Base-by-base conservation (phyloP, 2,329 filamentous ascomycete species). In the Hymenoscyphus scutula region DNA sequence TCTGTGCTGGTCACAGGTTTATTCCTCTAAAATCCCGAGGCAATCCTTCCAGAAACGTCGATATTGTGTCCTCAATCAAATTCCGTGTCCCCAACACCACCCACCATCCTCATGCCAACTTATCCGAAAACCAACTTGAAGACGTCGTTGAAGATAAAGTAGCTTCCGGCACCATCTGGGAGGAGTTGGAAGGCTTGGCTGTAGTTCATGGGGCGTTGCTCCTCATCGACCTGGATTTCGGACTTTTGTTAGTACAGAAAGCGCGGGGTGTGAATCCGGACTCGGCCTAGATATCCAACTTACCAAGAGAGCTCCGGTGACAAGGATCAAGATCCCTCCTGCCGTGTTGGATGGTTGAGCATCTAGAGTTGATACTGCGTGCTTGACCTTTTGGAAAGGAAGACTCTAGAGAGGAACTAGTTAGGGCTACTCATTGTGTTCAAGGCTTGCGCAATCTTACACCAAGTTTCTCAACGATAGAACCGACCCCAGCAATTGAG, bases 111-210 rank as follows among this genome's bases (percentile, higher is more conserved):
- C 15, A 60, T 53, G 23, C 38, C 37, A 23, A 32, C 67, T 25
- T 59, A 72, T 65, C 70, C 82, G 78, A 90, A 94, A 70, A 97
- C 85, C 66, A 98, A 85, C 79, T 91, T 91, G 87, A 98, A 98
- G 76, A 98, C 80, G 77, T 98, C 94, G 82, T 98, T 97, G 81
- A 88, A 89, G 75, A 98, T 90, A 77, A 86, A 97, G 82, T 89
- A 97, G 78, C 83, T 87, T 71, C 87, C 89, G 58, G 73, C 69
- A 30, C 78, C 78, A 61, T 92, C 89, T 65, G 86, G 88, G 68
- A 86, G 78, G 66, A 98, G 88, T 78, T 96, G 90, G 85, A 98
- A 98, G 62, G 85, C 80, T 80, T 98, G 93, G 62, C 88, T 88
- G 80, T 93, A 99, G 84, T 86, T 92, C 89, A 97, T 95, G 53